Evolutionary conservation across 2,329 filamentous ascomycete genomes (phyloP).

Genomic region (Apiospora rasikravindrae): DNA sequence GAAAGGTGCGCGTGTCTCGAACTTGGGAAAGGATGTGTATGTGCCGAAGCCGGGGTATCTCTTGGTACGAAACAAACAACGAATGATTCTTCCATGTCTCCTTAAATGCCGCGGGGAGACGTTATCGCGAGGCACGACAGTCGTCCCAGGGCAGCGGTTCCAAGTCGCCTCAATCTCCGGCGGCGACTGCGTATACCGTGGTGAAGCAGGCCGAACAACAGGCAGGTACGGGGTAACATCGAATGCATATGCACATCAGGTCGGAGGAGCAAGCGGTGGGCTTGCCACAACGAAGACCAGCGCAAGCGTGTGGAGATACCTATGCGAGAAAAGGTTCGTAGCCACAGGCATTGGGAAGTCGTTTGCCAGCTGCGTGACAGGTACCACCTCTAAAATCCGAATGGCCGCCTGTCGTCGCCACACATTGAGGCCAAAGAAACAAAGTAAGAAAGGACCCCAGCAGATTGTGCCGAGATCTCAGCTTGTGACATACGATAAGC

Average conservation of each 20-base stretch:
- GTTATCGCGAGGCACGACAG: neutral
- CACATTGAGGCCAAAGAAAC: neutral
- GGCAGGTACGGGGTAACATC: no score
- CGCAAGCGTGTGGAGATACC: neutral
- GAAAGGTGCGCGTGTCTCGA: neutral
- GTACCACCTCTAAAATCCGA: neutral
- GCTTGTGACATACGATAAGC: conserved; percentile 26
- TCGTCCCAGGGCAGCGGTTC: neutral
- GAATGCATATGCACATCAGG: neutral
- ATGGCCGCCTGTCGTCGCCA: neutral
- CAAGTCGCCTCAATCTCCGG: neutral
- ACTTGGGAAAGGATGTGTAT: conserved; percentile 6
- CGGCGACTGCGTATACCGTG: neutral
- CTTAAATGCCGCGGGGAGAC: neutral
- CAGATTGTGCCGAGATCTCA: neutral
- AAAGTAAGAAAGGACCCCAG: neutral
- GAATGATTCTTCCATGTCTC: conserved; percentile 16
- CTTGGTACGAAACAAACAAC: conserved; percentile 16
- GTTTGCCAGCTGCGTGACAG: neutral
- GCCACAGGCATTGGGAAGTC: neutral
- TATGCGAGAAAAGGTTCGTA: neutral
- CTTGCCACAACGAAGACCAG: neutral
- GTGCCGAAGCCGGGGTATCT: conserved; percentile 16
- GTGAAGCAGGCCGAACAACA: neutral
- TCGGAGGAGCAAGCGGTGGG: neutral